Base-by-base conservation (phyloP, 1,139 yeast genomes). In the Yamadazyma pseudoaaseri region DNA sequence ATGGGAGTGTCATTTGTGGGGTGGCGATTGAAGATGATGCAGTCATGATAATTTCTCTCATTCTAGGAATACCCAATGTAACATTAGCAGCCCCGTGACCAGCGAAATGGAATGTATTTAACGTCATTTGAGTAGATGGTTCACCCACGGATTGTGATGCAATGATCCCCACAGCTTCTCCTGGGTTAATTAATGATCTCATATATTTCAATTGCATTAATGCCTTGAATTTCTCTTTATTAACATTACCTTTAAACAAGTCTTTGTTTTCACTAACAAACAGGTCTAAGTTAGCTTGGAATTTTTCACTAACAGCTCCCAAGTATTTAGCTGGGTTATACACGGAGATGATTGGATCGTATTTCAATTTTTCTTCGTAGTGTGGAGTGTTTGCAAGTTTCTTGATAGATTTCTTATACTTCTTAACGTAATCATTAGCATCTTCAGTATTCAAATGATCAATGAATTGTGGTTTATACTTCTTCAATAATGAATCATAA, bases 51-150 rank as follows among this genome's bases (percentile, higher is more conserved):
- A 94, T 94, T 77, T 94, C 99, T 78, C 99, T 84, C 90, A 94
- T 83, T 79, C 99, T 96, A 31, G 99, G 99, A 58, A 94, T 94
- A 84, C 99, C 99, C 56, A 94, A 76, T 1, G 99, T 94, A 48
- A 94, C 99, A 64, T 94, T 94, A 32, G 98, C 98, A 39, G 98
- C 99, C 79, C 99, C 99, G 69, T 94, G 98, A 60, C 99, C 99
- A 50, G 99, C 99, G 56, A 94, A 94, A 71, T 94, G 99, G 95
- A 94, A 94, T 36, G 99, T 94, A 63, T 94, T 94, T 56, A 94
- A 77, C 14, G 99, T 94, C 99, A 94, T 94, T 70, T 94, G 99
- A 5, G 99, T 94, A 4, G 97, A 89, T 33, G 99, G 99, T 65
- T 94, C 99, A 67, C 99, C 99, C 58, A 94, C 83, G 37, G 97